Conservation (phyloP, 1,139 yeast species). For the Lodderomyces jiufengensis region DNA sequence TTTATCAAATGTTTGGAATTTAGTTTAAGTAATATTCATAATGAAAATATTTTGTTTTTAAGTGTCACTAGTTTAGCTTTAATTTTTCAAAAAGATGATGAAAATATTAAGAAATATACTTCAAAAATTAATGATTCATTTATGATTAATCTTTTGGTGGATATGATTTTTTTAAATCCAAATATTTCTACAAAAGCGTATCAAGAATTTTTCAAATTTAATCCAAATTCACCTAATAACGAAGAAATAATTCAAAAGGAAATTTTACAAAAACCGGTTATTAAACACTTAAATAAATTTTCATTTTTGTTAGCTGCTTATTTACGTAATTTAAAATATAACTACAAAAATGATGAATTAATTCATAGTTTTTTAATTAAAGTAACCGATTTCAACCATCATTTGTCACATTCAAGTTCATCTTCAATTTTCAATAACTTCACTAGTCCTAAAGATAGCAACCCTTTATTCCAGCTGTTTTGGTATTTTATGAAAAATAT, state of each 20-base stretch:
- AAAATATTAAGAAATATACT: slow-evolving; percentile 22
- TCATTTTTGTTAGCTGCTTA: slow-evolving; percentile 44
- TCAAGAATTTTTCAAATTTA: slow-evolving; percentile 16
- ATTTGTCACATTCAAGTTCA: slow-evolving; percentile 23
- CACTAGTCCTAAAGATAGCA: slow-evolving; percentile 12
- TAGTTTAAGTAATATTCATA: slow-evolving; percentile 22
- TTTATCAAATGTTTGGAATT: slow-evolving; percentile 24
- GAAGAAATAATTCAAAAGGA: slow-evolving; percentile 16
- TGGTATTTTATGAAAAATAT: slow-evolving; percentile 42
- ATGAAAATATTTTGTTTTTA: slow-evolving; percentile 26
- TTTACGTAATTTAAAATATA: slow-evolving; percentile 20
- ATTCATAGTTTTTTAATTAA: slow-evolving; percentile 19
- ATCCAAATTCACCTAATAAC: slow-evolving; percentile 9
- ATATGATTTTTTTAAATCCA: slow-evolving; percentile 21
- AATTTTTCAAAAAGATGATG: slow-evolving; percentile 22
- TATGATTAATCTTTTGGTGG: slow-evolving; percentile 21
- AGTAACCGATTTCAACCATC: slow-evolving; percentile 26
- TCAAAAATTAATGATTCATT: slow-evolving; percentile 21
- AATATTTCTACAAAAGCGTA: slow-evolving; percentile 16
- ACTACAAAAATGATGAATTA: slow-evolving; percentile 17
- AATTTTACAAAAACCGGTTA: slow-evolving; percentile 35
- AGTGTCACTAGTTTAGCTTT: slow-evolving; percentile 35
- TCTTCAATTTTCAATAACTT: slow-evolving; percentile 22
- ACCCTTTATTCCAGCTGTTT: slow-evolving; percentile 21
- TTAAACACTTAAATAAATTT: slow-evolving; percentile 49